Evolutionary conservation across 495 filamentous ascomycete genomes (phyloP), one percentile per base, ranked within the genome.

Genomic region (Pseudoneurospora amorphoporcata): DNA sequence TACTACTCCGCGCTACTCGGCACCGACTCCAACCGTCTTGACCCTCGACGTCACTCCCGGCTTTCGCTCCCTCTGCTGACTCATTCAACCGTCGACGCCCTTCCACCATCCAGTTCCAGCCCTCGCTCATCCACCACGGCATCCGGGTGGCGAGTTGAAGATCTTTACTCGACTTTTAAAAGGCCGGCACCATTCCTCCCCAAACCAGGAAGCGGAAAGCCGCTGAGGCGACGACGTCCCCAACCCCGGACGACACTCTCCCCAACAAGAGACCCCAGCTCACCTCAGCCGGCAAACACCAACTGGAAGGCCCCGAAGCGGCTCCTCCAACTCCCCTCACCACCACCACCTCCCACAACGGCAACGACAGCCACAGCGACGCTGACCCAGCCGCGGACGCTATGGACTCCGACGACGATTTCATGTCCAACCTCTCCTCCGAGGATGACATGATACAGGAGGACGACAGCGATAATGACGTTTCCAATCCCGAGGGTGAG

Each of bases 371-470:
- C 81, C 75, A 73, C 77, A 69, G 82, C 53, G 53, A 65, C 53
- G 32, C 29, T 16, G 53, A 65, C 53, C 53, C 85, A 35, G 76
- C 82, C 73, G 83, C 81, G 68, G 83, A 82, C 76, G 89, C 84
- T 19, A 98, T 98, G 95, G 95, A 97, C 79, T 97, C 95, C 14
- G 95, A 98, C 75, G 95, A 98, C 79, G 95, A 98, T 74, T 94
- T 95, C 79, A 92, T 97, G 87, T 96, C 92, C 70, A 90, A 90
- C 72, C 86, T 90, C 75, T 94, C 92, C 17, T 96, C 92, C 78
- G 89, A 88, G 45, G 89, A 91, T 69, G 93, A 93, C 78, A 88
- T 89, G 69, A 90, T 94, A 69, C 86, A 86, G 47, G 86, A 65
- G 32, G 53, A 93, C 74, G 92, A 92, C 38, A 94, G 90, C 77